Percentiles rank a stretch among this genome's conserved stretches.
Conservation (phyloP, 2,329 filamentous ascomycete genomes). For the Colletotrichum tamarilloi region DNA sequence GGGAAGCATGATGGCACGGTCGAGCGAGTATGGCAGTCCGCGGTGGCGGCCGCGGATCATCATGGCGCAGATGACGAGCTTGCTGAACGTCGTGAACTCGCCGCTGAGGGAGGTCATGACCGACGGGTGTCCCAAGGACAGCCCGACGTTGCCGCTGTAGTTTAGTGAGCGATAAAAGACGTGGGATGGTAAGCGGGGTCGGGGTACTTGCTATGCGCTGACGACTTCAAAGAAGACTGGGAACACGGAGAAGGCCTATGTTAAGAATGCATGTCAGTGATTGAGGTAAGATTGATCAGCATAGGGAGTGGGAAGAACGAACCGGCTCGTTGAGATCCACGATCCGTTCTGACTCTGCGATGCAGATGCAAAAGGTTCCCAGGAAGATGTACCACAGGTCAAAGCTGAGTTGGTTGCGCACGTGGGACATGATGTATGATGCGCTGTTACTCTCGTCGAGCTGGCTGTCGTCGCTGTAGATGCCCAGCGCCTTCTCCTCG, state of each 20-base stretch:
- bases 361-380: conserved; percentile 49
- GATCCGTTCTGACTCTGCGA: conserved; percentile 31
- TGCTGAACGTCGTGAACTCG: conserved; percentile 46
- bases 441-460: conserved; percentile 43
- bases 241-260: conserved; percentile 44
- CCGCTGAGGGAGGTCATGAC: conserved; percentile 44
- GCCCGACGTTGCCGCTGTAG: conserved; percentile 48
- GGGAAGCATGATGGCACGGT: conserved; percentile 44
- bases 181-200: no score
- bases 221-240: conserved; percentile 48
- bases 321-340: conserved; percentile 20
- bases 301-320: no score
- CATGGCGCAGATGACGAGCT: conserved; percentile 50
- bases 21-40: conserved; percentile 47
- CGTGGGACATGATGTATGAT: conserved; percentile 46
- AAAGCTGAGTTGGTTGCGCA: conserved; percentile 52
- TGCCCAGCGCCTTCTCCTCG: conserved; percentile 70
- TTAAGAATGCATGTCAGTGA: no score
- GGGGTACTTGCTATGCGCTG: conserved; percentile 45
- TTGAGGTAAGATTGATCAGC: no score
- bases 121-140: conserved; percentile 47
- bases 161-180: conserved; percentile 1
- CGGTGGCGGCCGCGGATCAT: conserved; percentile 52
- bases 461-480: conserved; percentile 55
- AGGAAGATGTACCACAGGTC: conserved; percentile 55